Evolutionary conservation across 1,284 basidiomycete species (phyloP).

Genomic region (Ceratobasidium sp.): DNA sequence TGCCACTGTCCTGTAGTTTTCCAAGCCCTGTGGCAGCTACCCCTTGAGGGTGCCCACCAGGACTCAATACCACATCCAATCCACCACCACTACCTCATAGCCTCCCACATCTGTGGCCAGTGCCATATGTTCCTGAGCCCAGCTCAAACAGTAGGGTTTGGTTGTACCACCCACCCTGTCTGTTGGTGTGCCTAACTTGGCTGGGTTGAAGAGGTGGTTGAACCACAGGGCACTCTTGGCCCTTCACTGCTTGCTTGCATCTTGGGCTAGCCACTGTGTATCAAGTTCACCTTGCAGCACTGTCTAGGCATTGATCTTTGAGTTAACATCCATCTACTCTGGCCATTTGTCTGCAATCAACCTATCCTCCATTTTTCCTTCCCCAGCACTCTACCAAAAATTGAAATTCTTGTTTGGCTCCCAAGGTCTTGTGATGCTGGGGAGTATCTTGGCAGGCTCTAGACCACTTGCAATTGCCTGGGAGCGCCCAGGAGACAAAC

Average conservation of each 20-base stretch:
- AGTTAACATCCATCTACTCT: not conserved
- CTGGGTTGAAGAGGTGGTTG: not conserved
- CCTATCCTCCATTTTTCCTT: no score
- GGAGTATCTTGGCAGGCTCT: no score
- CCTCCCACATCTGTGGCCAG: not conserved
- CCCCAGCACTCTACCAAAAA: no score
- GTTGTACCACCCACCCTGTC: not conserved
- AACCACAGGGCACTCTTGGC: not conserved
- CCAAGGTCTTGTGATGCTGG: no score
- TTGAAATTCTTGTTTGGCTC: no score
- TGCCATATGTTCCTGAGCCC: constrained; percentile 2
- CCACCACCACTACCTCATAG: not conserved
- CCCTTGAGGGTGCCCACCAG: not conserved
- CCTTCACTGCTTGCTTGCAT: not conserved
- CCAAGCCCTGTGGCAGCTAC: not conserved
- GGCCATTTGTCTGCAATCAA: not conserved
- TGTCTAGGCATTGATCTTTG: not conserved
- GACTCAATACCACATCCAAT: not conserved
- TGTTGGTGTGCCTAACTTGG: not conserved
- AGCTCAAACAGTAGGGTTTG: not conserved
- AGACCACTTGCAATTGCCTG: no score
- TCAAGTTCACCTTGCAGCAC: not conserved
- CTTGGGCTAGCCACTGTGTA: not conserved
- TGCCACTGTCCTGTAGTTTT: not conserved
- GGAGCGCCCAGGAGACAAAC: no score